These are phyloP conservation scores for Delphinella strobiligena DNA, from an alignment of 2,329 filamentous ascomycete genomes.

Conservation along the genomic window DNA sequence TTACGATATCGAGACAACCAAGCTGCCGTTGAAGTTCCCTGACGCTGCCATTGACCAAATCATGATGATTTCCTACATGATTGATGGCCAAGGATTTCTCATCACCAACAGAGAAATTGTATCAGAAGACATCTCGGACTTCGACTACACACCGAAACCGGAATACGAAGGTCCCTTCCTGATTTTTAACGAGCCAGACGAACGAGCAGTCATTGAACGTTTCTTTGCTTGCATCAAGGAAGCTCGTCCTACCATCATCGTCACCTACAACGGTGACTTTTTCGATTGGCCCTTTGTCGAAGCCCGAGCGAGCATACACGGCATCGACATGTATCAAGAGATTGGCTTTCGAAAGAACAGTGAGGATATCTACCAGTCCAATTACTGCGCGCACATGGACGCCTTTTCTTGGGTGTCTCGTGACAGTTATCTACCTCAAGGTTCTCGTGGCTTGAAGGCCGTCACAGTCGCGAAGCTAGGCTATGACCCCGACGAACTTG, in stretches of 20 bases:
- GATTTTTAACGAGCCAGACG: constrained; percentile 96
- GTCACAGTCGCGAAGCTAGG: constrained; percentile 96
- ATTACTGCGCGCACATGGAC: constrained; percentile 96
- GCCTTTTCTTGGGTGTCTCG: constrained; percentile 98
- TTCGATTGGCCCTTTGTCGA: constrained; percentile 99
- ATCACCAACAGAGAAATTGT: constrained; percentile 98
- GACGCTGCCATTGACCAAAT: constrained; percentile 90
- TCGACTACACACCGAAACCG: constrained; percentile 94
- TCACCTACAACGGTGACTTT: constrained; percentile 99
- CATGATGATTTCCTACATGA: constrained; percentile 99
- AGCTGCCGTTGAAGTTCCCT: constrained; percentile 90
- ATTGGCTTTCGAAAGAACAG: constrained; percentile 93
- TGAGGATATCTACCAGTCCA: constrained; percentile 93
- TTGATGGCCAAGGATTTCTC: constrained; percentile 92
- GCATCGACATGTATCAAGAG: constrained; percentile 98
- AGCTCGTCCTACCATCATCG: constrained; percentile 86
- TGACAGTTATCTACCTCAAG: constrained; percentile 94
- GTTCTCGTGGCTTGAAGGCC: constrained; percentile 91
- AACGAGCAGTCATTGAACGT: constrained; percentile 74
- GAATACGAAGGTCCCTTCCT: constrained; percentile 94
- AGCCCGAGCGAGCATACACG: constrained; percentile 79
- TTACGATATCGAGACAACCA: constrained; percentile 98
- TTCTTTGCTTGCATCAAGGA: constrained; percentile 97
- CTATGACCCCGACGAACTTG: constrained; percentile 95
- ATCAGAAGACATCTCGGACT: constrained; percentile 92